phyloP scores from a whole-genome alignment of 192 early-diverging fungal species.

The Entophlyctis helioformis region DNA sequence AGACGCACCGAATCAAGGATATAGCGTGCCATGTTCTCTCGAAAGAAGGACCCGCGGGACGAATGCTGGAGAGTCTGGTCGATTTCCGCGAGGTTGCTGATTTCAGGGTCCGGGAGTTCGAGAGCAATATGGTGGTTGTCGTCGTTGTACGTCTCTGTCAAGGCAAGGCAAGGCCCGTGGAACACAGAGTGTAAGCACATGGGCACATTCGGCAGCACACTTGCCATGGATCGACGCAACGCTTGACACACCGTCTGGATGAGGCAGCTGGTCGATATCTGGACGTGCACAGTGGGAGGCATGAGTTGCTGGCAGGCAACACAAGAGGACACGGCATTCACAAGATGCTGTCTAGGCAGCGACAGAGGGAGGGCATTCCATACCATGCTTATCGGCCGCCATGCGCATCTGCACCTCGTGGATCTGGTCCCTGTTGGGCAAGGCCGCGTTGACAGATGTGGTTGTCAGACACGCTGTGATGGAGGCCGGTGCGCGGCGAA shows the following conservation, averaged over 20 bases:
- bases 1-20: constrained; percentile 2
- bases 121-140: constrained; percentile 2
- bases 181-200: neutral
- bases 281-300: no score
- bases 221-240: neutral
- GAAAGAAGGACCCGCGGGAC: constrained; percentile 39
- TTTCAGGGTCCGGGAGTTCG: constrained; percentile 48
- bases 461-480: constrained; percentile 8
- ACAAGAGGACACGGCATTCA: neutral
- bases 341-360: neutral
- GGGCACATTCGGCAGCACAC: neutral
- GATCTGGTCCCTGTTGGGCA: constrained; percentile 14
- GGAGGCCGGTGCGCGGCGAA: neutral
- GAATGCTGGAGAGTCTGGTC: constrained; percentile 48
- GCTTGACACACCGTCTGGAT: constrained; percentile 7
- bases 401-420: constrained; percentile 22
- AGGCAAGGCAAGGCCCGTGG: constrained; percentile 3
- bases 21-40: constrained; percentile 45
- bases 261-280: constrained; percentile 33
- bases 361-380: neutral
- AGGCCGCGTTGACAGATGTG: constrained; percentile 2
- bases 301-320: no score
- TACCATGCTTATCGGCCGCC: constrained; percentile 25
- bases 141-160: neutral
- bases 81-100: constrained; percentile 60